Evolutionary conservation across 2,329 filamentous ascomycete genomes (phyloP).

Genomic region (Rosellinia necatrix): DNA sequence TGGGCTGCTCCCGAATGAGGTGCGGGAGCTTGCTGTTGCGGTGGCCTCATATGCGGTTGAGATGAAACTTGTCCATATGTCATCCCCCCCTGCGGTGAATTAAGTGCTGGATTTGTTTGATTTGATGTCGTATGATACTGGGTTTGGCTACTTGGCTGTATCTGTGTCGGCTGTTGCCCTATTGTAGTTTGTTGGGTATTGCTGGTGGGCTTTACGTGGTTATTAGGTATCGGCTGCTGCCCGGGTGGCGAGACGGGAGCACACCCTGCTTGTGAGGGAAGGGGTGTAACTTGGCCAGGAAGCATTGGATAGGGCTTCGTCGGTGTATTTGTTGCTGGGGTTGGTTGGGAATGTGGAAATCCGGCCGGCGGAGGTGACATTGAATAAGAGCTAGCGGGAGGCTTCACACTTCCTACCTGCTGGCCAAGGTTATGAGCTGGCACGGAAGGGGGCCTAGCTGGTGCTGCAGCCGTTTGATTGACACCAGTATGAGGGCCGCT

Average conservation of each 20-base stretch:
- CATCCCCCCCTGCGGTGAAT: slow-evolving; percentile 9
- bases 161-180: slow-evolving; percentile 27
- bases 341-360: not conserved
- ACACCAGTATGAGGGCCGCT: slow-evolving; percentile 1
- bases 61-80: slow-evolving; percentile 14
- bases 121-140: not conserved
- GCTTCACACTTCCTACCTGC: slow-evolving; percentile 1
- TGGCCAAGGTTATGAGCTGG: slow-evolving; percentile 9
- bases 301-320: slow-evolving; percentile 39
- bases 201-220: slow-evolving; percentile 16
- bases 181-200: slow-evolving; percentile 19
- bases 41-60: slow-evolving; percentile 20
- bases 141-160: not conserved
- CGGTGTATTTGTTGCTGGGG: not conserved
- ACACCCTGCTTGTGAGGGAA: slow-evolving; percentile 37
- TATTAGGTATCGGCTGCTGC: slow-evolving; percentile 10
- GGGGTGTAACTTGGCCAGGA: slow-evolving; percentile 38
- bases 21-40: slow-evolving; percentile 25
- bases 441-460: slow-evolving; percentile 24
- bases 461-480: slow-evolving; percentile 21
- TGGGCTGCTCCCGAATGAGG: not conserved
- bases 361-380: slow-evolving; percentile 10
- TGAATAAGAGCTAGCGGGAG: not conserved
- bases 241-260: slow-evolving; percentile 13
- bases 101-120: slow-evolving; percentile 18